Base-by-base conservation (phyloP, 192 early-diverging fungal genomes). In the Linnemannia schmuckeri region DNA sequence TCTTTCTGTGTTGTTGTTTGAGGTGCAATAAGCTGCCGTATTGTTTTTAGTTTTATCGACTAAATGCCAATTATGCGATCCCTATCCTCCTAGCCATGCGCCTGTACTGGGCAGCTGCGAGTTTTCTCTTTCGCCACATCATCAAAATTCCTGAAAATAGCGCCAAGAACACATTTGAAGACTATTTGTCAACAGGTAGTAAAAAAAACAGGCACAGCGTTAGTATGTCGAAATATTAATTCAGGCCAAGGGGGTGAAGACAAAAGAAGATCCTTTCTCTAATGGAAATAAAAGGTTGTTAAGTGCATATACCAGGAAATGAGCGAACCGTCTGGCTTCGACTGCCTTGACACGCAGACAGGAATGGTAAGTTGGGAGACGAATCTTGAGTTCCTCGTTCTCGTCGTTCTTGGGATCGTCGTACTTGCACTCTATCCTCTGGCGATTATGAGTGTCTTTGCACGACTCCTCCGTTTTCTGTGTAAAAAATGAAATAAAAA, bases 91-190 rank as follows among this genome's bases (percentile, higher is more conserved):
- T 72, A 13, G 85, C 85, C 76, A 87, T 81, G 13, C 85, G 85
- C 46, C 85, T 63, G 49, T 87, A 87, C n/a, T 87, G 85, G 57
- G 85, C 85, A 41, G 85, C 85, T 63, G 85, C 85, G 37, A 87
- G 76, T 42, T 87, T 87, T 13, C 80, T 76, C 22, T 81, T 87
- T 27, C 85, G 57, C 85, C 85, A 87, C 4, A 81, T 55, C 75
- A 87, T 54, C 12, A 87, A 35, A 6, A 81, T n/a, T 30, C 85
- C 79, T 30, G 85, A 78, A 15, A 87, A 81, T 0, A 87, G 47
- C 3, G 79, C 85, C 80, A 87, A 49, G 22, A 81, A 74, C 22
- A 87, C 40, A 71, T 87, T 87, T 18, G 80, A 78, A 15, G 75
- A 78, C 85, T 87, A 81, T 47, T 4, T n/a, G 49, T 54, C 27